Evolutionary conservation across 768 basidiomycete species (phyloP).

Genomic region (Hirschioporus abietinus): DNA sequence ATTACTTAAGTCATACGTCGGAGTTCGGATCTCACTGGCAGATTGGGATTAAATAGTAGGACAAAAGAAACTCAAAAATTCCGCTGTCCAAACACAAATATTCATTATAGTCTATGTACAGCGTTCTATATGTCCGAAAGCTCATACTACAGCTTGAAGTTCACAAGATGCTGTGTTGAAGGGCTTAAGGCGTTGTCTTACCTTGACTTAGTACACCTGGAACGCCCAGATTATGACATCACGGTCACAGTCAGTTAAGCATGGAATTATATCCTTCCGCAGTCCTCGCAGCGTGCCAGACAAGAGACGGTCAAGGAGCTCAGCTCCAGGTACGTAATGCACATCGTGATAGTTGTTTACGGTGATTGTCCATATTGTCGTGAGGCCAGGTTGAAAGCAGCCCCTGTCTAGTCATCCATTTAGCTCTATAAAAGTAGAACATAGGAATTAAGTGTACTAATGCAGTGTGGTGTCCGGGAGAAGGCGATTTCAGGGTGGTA

Average conservation of each 20-base stretch:
- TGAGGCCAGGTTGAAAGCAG: neutral
- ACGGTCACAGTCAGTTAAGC: no score
- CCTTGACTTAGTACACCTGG: no score
- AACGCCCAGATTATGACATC: no score
- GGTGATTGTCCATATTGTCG: neutral
- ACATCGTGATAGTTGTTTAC: neutral
- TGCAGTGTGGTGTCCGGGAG: neutral
- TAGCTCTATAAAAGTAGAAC: neutral
- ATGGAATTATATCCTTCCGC: neutral
- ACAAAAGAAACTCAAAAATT: neutral
- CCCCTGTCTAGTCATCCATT: neutral
- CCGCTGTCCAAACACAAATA: neutral
- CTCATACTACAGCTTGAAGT: no score
- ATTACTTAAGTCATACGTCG: conserved; percentile 4
- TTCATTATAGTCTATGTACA: neutral
- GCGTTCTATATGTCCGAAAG: no score
- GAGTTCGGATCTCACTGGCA: conserved; percentile 6
- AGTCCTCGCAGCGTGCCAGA: neutral
- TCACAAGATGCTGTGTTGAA: no score
- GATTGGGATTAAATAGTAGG: conserved; percentile 3
- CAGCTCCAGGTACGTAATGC: neutral
- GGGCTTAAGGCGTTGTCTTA: no score
- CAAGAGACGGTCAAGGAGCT: neutral
- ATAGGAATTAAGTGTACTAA: neutral
- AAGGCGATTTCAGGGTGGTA: neutral